These are phyloP conservation scores for Globisporangium carolinianum DNA, from an alignment of 352 stramenopile genomes.

Conservation along the genomic window DNA sequence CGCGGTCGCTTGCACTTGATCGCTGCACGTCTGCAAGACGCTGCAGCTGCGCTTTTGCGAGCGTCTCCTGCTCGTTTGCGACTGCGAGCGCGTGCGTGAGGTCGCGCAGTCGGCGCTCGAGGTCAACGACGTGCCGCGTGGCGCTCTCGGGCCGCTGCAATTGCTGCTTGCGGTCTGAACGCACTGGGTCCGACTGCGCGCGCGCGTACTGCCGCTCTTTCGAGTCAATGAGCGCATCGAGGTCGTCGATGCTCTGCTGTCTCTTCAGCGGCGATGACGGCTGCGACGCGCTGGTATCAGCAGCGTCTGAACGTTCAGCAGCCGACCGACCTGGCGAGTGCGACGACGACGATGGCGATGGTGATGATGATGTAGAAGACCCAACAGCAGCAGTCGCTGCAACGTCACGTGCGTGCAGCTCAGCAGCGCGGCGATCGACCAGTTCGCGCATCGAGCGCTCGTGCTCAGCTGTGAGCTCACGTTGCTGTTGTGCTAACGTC, in stretches of 20 bases:
- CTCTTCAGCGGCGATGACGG: not conserved
- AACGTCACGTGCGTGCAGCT: constrained; percentile 23
- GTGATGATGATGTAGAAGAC: too few species aligned
- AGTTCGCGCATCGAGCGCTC: constrained; percentile 26
- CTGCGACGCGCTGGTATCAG: too few species aligned
- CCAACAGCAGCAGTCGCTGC: not conserved
- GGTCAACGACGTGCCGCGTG: not conserved
- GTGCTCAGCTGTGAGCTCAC: constrained; percentile 29
- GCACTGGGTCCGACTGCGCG: constrained; percentile 15
- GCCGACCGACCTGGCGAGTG: too few species aligned
- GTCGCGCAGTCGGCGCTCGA: constrained; percentile 27
- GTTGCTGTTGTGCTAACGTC: constrained; percentile 18
- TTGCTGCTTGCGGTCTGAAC: constrained; percentile 17
- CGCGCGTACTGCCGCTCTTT: constrained; percentile 24
- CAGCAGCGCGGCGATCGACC: constrained; percentile 31
- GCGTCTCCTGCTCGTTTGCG: constrained; percentile 72
- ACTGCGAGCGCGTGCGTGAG: constrained; percentile 45
- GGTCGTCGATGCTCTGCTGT: constrained; percentile 30
- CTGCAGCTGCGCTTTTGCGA: constrained; percentile 45
- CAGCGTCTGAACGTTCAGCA: not conserved
- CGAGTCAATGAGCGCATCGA: constrained; percentile 29
- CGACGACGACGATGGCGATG: not conserved
- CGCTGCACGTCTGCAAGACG: constrained; percentile 25
- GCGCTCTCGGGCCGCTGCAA: constrained; percentile 11
- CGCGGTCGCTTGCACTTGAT: constrained; percentile 27